Evolutionary conservation across 495 filamentous ascomycete genomes (phyloP).

Genomic region (Thermochaetoides thermophila): DNA sequence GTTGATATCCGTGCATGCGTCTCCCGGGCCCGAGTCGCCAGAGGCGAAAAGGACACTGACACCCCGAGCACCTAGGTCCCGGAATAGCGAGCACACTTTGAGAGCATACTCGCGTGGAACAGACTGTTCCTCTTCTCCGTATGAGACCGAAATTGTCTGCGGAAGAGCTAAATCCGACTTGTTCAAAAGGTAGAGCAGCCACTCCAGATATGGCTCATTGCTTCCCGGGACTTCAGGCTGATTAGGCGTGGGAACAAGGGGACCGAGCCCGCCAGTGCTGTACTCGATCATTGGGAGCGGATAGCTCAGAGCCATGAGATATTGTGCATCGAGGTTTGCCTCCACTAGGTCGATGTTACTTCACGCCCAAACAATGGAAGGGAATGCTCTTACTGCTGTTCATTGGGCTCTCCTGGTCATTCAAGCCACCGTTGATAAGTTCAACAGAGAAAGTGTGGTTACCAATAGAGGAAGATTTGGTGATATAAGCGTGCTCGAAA

Average conservation of each 20-base stretch:
- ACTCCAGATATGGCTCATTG: conserved; percentile 68
- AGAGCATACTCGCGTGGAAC: conserved; percentile 48
- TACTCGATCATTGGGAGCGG: conserved; percentile 27
- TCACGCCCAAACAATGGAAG: too few species aligned
- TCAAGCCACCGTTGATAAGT: conserved; percentile 42
- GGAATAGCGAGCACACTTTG: conserved; percentile 49
- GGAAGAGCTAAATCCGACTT: conserved; percentile 38
- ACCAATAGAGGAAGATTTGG: conserved; percentile 14
- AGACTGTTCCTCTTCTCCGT: conserved; percentile 61
- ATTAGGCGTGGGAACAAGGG: conserved; percentile 33
- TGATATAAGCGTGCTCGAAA: conserved; percentile 38
- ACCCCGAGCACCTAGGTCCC: conserved; percentile 54
- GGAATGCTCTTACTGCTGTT: conserved; percentile 20
- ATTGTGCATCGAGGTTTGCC: conserved; percentile 66
- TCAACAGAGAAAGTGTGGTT: conserved; percentile 45
- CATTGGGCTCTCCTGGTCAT: conserved; percentile 23
- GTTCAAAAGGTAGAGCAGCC: conserved; percentile 36
- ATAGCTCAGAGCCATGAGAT: conserved; percentile 38
- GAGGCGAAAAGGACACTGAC: conserved; percentile 57
- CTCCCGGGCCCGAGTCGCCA: conserved; percentile 54
- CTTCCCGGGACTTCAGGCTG: neutral
- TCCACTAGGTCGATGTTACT: too few species aligned
- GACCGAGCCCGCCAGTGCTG: conserved; percentile 28
- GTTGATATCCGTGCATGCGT: conserved; percentile 45
- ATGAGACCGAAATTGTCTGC: conserved; percentile 56